Base-by-base conservation (phyloP, 164 flowering plant genomes). In the Euptelea pleiosperma region DNA sequence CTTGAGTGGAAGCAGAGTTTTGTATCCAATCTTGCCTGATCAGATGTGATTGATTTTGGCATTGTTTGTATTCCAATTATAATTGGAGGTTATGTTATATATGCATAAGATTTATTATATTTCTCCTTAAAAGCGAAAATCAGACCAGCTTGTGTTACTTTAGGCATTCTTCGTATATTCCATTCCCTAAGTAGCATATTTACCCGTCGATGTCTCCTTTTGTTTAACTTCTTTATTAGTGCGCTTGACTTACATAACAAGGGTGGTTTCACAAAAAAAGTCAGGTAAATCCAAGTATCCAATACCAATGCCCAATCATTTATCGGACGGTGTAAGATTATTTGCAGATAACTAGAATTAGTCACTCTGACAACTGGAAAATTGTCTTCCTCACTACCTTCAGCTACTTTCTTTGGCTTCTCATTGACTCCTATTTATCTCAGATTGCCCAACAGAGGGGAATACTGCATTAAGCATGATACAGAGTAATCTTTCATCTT, bases 381-480 rank as follows among this genome's bases (percentile, higher is more conserved):
- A 14, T 5, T 68, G 39, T 66, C 66, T 6, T 60, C 71, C 9
- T 76, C 86, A 8, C 55, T 44, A 7, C 95, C 91, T 57, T 80
- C 82, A 12, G 80, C 91, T 14, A 82, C 74, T 69, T 34, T 79
- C 58, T 54, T 73, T 21, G 79, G 80, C 75, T 80, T 85, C 39
- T 81, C 80, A 50, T 71, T 64, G 26, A 92, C 79, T 81, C 42
- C 75, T 72, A 18, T 73, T 66, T 11, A 87, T 71, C 70, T 80
- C 80, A 47, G 74, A 2, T 61, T 53, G 63, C 68, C 76, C 69
- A 34, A 87, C 87, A 1, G 85, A 58, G 8, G 89, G 98, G 48
- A 89, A 92, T 57, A 89, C 96, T 22, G 89, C 80, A 34, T 62
- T 66, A n/a, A 92, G 90, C 70, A 91, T 91, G 61, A 69, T 53